Evolutionary conservation across 495 filamentous ascomycete species (phyloP), one percentile per base, ranked within the genome.

Genomic region (Xylaria flabelliformis): DNA sequence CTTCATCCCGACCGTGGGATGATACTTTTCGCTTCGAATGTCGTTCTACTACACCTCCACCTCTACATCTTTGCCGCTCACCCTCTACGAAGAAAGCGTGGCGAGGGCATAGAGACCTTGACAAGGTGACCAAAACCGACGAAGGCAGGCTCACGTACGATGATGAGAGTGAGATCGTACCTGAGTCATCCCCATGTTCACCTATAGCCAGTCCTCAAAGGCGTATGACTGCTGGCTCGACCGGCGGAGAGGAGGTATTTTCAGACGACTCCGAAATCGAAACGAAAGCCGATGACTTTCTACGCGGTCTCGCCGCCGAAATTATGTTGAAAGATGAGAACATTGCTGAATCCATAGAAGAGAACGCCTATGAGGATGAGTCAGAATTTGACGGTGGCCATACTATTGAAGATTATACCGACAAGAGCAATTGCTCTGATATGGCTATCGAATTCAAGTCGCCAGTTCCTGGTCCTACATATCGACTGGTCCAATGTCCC

Each of bases 71-170:
- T 15, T 3, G 1, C 24, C 26, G 24, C 55, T 61, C 56, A 8
- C 41, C 24, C n/a, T 34, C 13, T 12, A 2, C 19, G 7, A 26
- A 48, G 67, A 67, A 32, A 55, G 4, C 17, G 5, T 29, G 29
- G 6, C 61, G 66, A 32, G 21, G 48, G 7, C 32, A 36, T 26
- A 21, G 59, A 34, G 29, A 69, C 64, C 51, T 71, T 8, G 59
- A 62, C 13, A 63, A 51, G 15, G 24, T 59, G 32, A 61, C 2
- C 36, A 66, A 64, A 53, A 7, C 6, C 12, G 39, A 70, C 2
- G 70, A 75, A 51, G 77, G 77, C 2, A 77, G 77, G 65, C 75
- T 78, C 64, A 67, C 71, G 7, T 78, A 75, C 34, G 69, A 78
- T 36, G 69, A 78, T 42, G 67, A 71, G 13, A 62, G 61, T 46